A percentile compares a stretch with the other conserved stretches of the same genome.
phyloP scores from a whole-genome alignment of 2,329 filamentous ascomycete species.

The Exophiala oligosperma region DNA sequence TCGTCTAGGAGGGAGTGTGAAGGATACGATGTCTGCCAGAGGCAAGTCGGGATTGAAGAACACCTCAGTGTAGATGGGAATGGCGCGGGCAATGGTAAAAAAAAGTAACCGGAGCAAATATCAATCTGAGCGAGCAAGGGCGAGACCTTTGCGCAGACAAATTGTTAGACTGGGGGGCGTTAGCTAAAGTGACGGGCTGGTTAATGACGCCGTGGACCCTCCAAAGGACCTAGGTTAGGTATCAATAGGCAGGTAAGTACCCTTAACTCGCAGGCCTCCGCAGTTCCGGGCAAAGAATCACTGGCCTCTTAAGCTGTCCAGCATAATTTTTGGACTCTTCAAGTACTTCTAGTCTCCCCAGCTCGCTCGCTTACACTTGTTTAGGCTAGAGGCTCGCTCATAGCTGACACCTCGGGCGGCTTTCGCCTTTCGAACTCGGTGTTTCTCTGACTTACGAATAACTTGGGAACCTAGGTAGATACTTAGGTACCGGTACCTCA shows the following conservation, averaged over 20 bases:
- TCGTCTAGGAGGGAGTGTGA: not conserved
- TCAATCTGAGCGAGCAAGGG: constrained; percentile 8
- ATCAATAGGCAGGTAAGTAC: not conserved
- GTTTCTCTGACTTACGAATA: not conserved
- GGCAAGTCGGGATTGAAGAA: not conserved
- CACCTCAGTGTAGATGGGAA: not conserved
- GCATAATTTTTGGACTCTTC: no score
- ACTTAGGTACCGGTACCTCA: not conserved
- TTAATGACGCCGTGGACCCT: constrained; percentile 11
- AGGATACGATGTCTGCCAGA: not conserved
- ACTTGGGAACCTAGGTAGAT: not conserved
- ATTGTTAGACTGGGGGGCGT: constrained; percentile 17
- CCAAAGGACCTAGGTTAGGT: not conserved
- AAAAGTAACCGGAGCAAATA: constrained; percentile 7
- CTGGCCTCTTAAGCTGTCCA: not conserved
- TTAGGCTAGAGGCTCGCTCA: constrained; percentile 12
- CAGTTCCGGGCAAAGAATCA: not conserved
- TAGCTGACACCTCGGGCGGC: constrained; percentile 1
- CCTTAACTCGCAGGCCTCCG: constrained; percentile 5
- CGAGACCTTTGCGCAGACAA: constrained; percentile 17
- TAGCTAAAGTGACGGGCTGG: constrained; percentile 2
- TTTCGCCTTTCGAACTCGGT: not conserved
- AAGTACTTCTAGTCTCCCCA: not conserved
- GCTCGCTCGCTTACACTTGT: constrained; percentile 6
- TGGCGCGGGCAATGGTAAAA: not conserved